phyloP scores from a whole-genome alignment of 352 stramenopile species.

The Phytophthora ohioensis region DNA sequence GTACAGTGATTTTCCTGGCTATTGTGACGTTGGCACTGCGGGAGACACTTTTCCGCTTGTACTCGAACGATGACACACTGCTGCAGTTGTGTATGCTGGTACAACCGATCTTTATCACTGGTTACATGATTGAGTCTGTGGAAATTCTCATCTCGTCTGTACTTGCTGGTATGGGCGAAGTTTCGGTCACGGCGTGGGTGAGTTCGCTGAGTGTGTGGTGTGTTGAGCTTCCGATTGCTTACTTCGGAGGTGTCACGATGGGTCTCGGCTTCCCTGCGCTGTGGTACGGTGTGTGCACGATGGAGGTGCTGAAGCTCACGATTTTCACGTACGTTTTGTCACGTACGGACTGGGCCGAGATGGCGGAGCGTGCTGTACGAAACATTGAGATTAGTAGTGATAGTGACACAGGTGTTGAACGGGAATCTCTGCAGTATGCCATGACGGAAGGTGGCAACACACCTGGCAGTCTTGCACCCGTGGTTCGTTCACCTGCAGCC shows the following conservation, averaged over 20 bases:
- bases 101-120: slow-evolving; percentile 63
- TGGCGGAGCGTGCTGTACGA: slow-evolving; percentile 47
- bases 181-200: slow-evolving; percentile 58
- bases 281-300: slow-evolving; percentile 59
- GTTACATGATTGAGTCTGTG: slow-evolving; percentile 67
- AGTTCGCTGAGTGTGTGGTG: slow-evolving; percentile 66
- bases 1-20: slow-evolving; percentile 57
- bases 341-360: slow-evolving; percentile 51
- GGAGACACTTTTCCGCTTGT: slow-evolving; percentile 65
- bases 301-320: slow-evolving; percentile 55
- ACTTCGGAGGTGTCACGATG: slow-evolving; percentile 58
- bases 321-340: slow-evolving; percentile 52
- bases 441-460: slow-evolving; percentile 67
- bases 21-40: slow-evolving; percentile 53
- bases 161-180: slow-evolving; percentile 64
- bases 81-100: slow-evolving; percentile 64
- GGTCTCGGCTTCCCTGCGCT: slow-evolving; percentile 57
- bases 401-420: slow-evolving; percentile 45
- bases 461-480: slow-evolving; percentile 48
- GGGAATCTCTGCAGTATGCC: slow-evolving; percentile 51
- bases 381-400: slow-evolving; percentile 55
- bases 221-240: slow-evolving; percentile 65
- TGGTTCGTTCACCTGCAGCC: slow-evolving; percentile 63
- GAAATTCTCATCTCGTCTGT: slow-evolving; percentile 61
- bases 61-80: slow-evolving; percentile 61